Conservation (phyloP, 129 eudicot genomes). For the Solidago caesia region DNA sequence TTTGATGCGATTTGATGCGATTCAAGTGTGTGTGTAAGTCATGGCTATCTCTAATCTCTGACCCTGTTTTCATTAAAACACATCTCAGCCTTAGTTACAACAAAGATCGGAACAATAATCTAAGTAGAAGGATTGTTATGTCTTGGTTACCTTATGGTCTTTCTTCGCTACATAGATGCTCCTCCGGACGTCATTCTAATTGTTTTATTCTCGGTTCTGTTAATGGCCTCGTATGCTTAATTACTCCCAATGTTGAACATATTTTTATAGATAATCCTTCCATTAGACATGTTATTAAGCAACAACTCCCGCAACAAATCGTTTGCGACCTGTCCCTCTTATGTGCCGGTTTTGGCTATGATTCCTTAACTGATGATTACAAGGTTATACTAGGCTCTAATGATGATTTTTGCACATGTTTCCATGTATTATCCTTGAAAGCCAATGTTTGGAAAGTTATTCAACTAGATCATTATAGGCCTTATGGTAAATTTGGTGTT, state of each 20-base stretch:
- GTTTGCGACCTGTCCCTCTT: neutral
- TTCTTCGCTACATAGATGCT: neutral
- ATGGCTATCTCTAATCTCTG: neutral
- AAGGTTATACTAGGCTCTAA: neutral
- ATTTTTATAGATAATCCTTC: neutral
- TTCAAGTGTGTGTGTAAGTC: neutral
- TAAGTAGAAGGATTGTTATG: neutral
- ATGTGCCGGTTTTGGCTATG: neutral
- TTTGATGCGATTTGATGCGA: neutral
- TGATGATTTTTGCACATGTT: neutral
- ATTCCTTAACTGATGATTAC: neutral
- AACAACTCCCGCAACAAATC: neutral
- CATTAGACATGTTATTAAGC: neutral
- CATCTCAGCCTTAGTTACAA: neutral
- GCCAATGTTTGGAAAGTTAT: constrained; percentile 6
- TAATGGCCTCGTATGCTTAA: neutral
- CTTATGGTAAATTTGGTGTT: neutral
- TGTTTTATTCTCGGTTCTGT: neutral
- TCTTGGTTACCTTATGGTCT: neutral
- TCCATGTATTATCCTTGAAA: neutral
- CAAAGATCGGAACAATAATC: neutral
- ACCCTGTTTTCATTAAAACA: neutral
- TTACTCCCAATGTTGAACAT: neutral
- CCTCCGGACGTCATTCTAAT: neutral
- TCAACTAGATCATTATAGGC: neutral